Base-by-base conservation (phyloP, 345 rosid genomes). In the Psidium friedrichsthalianum region DNA sequence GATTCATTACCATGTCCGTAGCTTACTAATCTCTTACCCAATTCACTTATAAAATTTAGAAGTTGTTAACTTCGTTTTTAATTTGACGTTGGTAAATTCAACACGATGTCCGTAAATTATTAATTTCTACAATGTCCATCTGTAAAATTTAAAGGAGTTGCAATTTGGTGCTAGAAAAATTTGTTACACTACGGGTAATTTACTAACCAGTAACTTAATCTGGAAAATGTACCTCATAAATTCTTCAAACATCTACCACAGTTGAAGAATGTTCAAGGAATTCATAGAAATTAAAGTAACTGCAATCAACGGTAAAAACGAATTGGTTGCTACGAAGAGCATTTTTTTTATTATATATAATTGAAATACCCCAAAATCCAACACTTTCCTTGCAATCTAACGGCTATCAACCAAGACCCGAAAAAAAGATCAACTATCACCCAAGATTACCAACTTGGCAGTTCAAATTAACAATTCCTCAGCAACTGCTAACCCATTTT, bases 91-190 rank as follows among this genome's bases (percentile, higher is more conserved):
- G 20, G 8, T n/a, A 27, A 59, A n/a, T 27, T 6, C 36, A 6
- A 2, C 14, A 52, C 0, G 20, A n/a, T 2, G 9, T 59, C 9
- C 0, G 20, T 12, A 3, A 59, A 6, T 27, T 59, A 6, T 13
- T 59, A 29, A 13, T 6, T 13, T 59, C 40, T 27, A 27, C 18
- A 40, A 6, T 27, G 74, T 13, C 9, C 20, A 59, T 7, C 36
- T 27, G 40, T 59, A 27, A 59, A 27, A 15, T 61, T 27, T 29
- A 61, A 59, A 27, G 5, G 36, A 2, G 54, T 52, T 52, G 54
- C 36, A n/a, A 59, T 59, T 59, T 59, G 74, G 6, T 53, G 56
- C 1, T 1, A 53, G 51, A 16, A 14, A 53, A 53, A 15, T 53
- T 53, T 21, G 1, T 53, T 16, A 61, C 40, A 3, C 6, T 12